phyloP scores from a whole-genome alignment of 2,329 filamentous ascomycete species.

The Pseudogymnoascus sp. region DNA sequence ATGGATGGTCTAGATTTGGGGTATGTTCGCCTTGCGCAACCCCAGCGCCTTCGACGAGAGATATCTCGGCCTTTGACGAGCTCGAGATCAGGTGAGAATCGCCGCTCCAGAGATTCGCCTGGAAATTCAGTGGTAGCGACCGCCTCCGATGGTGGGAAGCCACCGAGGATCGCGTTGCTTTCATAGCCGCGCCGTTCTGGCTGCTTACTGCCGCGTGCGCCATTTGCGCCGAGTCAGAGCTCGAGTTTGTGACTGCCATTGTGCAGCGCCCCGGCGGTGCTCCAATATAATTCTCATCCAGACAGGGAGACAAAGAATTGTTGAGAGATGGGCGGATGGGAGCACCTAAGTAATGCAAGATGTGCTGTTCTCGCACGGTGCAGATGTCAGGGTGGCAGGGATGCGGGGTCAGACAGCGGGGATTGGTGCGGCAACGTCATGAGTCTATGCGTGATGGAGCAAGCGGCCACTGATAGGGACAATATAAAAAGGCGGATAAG shows the following conservation, averaged over 20 bases:
- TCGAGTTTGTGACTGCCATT: constrained; percentile 8
- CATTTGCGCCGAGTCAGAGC: constrained; percentile 9
- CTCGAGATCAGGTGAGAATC: neutral
- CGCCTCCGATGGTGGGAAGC: constrained; percentile 6
- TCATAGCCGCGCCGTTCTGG: constrained; percentile 5
- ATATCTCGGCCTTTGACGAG: constrained; percentile 5
- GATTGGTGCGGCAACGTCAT: constrained; percentile 7
- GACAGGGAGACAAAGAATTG: constrained; percentile 8
- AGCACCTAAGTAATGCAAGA: constrained; percentile 8
- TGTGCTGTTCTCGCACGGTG: constrained; percentile 8
- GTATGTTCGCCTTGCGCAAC: constrained; percentile 6
- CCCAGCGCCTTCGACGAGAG: constrained; percentile 1
- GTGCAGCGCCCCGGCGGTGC: constrained; percentile 5
- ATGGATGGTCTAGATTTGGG: neutral
- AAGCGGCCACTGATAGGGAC: constrained; percentile 6
- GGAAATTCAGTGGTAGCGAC: constrained; percentile 4
- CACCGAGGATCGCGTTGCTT: constrained; percentile 6
- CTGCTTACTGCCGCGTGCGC: constrained; percentile 2
- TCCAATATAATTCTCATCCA: constrained; percentile 8
- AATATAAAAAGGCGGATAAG: constrained; percentile 2
- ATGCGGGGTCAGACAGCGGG: constrained; percentile 4
- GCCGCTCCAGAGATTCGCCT: neutral
- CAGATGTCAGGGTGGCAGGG: constrained; percentile 2
- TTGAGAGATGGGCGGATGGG: constrained; percentile 6
- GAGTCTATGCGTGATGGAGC: neutral